Conservation (phyloP, 129 eudicot genomes). For the Tanacetum coccineum region DNA sequence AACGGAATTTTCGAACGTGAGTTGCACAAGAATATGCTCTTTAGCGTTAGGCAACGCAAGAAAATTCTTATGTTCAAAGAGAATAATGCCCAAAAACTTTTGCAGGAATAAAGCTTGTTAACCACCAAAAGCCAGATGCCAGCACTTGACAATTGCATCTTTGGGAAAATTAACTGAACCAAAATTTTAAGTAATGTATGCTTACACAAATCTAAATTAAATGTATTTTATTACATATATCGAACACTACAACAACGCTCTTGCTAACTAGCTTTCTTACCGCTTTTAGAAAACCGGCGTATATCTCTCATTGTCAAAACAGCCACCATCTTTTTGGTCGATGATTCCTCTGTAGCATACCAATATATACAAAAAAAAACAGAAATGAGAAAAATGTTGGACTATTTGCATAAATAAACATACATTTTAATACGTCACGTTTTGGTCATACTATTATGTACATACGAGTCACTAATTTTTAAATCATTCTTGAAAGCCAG, state of each 20-base stretch:
- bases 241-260: slow-evolving; percentile 15
- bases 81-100: not conserved
- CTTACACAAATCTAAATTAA: slow-evolving; percentile 1
- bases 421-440: too few relatives aligned
- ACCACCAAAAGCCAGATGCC: not conserved
- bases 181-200: slow-evolving; percentile 11
- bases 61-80: too few relatives aligned
- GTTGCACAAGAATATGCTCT: too few relatives aligned
- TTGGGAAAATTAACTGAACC: not conserved
- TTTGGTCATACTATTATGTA: too few relatives aligned
- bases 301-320: slow-evolving; percentile 20
- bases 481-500: too few relatives aligned
- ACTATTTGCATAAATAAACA: too few relatives aligned
- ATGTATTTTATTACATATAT: slow-evolving; percentile 22
- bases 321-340: slow-evolving; percentile 36
- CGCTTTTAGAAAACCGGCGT: not conserved
- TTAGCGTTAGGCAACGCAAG: too few relatives aligned
- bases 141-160: not conserved
- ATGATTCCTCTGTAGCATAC: slow-evolving; percentile 17
- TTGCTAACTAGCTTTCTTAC: not conserved
- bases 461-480: too few relatives aligned
- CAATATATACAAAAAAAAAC: not conserved
- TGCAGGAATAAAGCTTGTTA: not conserved
- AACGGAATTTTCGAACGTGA: too few relatives aligned
- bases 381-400: not conserved